Conservation (phyloP, 225 moss, liverwort and hornwort species). For the Sphagnum contortum region DNA sequence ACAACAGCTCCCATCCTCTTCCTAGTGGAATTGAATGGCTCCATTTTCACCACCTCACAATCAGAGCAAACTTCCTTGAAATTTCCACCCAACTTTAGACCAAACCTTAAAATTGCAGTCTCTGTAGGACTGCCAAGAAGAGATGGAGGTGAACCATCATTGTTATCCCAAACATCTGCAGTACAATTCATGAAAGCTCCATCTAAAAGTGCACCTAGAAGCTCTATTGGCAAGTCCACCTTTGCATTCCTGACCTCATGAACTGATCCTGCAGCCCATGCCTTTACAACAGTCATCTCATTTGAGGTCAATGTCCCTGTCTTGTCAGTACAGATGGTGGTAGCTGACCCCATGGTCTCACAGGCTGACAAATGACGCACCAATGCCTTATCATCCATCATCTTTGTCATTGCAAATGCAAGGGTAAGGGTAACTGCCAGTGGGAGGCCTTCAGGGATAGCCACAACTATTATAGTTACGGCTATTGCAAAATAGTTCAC, state of each 20-base stretch:
- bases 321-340: slow-evolving; percentile 17
- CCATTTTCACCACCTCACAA: slow-evolving; percentile 8
- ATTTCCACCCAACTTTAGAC: slow-evolving; percentile 9
- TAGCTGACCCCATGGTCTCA: slow-evolving; percentile 15
- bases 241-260: slow-evolving; percentile 4
- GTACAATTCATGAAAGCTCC: slow-evolving; percentile 10
- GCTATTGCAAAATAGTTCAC: slow-evolving; percentile 17
- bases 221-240: background rate
- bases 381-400: slow-evolving; percentile 18
- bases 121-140: slow-evolving; percentile 12
- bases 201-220: slow-evolving; percentile 5
- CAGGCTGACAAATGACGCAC: slow-evolving; percentile 17
- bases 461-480: slow-evolving; percentile 16
- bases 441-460: slow-evolving; percentile 18
- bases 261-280: slow-evolving; percentile 9
- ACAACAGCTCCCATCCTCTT: slow-evolving; percentile 17
- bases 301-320: slow-evolving; percentile 18
- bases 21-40: slow-evolving; percentile 15
- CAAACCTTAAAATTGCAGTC: slow-evolving; percentile 10
- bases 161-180: slow-evolving; percentile 6
- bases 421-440: slow-evolving; percentile 16
- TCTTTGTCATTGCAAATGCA: slow-evolving; percentile 18
- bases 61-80: slow-evolving; percentile 2
- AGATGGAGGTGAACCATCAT: slow-evolving; percentile 5
- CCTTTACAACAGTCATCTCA: slow-evolving; percentile 12